A percentile compares a stretch with the other conserved stretches of the same genome.
These are phyloP conservation scores for Nicotiana tabacum DNA, from an alignment of 257 asterid genomes.

Conservation along the genomic window DNA sequence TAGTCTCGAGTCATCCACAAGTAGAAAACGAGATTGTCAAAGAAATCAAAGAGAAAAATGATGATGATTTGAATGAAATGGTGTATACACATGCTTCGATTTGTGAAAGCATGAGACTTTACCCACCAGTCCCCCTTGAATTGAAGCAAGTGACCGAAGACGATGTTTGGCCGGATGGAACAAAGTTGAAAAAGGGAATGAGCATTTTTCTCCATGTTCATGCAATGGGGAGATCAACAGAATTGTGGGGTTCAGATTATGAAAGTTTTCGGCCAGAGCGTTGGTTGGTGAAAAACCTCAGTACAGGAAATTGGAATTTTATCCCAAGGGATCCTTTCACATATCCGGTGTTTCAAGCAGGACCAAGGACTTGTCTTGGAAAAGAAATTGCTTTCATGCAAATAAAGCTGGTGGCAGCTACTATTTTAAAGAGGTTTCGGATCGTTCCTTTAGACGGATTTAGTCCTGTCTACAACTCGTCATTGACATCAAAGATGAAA, in stretches of 20 bases:
- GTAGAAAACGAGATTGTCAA: neutral
- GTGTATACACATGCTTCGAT: neutral
- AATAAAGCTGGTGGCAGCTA: too few relatives aligned
- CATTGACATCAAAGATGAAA: neutral
- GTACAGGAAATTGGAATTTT: neutral
- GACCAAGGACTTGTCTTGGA: slow-evolving; percentile 10
- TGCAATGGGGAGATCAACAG: neutral
- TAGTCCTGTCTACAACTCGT: neutral
- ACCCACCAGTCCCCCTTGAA: neutral
- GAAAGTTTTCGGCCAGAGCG: neutral
- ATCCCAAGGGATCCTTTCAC: neutral
- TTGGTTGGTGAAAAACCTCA: neutral
- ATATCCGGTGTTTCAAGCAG: slow-evolving; percentile 4
- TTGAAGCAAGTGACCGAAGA: neutral
- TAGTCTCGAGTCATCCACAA: neutral
- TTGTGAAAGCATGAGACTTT: neutral
- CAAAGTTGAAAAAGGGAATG: neutral
- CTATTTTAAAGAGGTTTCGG: too few relatives aligned
- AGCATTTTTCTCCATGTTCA: neutral
- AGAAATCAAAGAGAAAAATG: neutral
- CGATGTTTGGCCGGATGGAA: slow-evolving; percentile 5
- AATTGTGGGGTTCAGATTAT: neutral
- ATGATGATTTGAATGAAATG: neutral
- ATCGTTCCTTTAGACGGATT: too few relatives aligned
- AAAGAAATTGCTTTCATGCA: neutral